Base-by-base conservation (phyloP, 257 asterid species). In the Petunia axillaris region DNA sequence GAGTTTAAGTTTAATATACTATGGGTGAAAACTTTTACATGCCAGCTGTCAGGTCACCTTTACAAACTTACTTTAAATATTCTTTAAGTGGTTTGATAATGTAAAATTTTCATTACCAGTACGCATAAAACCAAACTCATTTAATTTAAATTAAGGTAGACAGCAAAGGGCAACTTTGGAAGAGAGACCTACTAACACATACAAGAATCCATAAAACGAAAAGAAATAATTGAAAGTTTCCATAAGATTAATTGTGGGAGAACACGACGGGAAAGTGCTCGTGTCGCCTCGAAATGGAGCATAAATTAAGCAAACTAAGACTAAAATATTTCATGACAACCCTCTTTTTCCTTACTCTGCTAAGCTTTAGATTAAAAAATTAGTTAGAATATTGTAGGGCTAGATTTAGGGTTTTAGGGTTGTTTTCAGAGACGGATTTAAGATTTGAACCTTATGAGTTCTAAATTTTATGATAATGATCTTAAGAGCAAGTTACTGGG, bases 241-340 rank as follows among this genome's bases (percentile, higher is more conserved):
- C 88, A 79, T 82, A 87, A 15, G 78, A 46, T 81, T 52, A 82
- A 70, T 58, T 35, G 88, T 90, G 90, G 94, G 91, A 91, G 93
- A 66, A 84, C 90, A 84, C 91, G 88, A 90, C 90, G 91, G 91
- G 91, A 89, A 91, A 90, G 91, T 91, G 96, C 89, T 86, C 91
- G 89, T 91, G 94, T 90, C 93, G 88, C 96, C 94, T 91, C 94
- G 93, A 90, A 84, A 85, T 80, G 84, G 82, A 78, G 83, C 89
- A 84, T 50, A 50, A 5, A 9, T 5, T 6, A 67, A 67, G 25
- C 25, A 25, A 25, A 25, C 25, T 25, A 25, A 41, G 15, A 7
- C 39, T 43, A 40, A 67, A 67, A 67, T n/a, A 67, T 48, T 35
- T 50, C 62, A 73, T 35, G 6, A 43, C 60, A 71, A 71, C 44